Evolutionary conservation across 2,329 filamentous ascomycete genomes (phyloP).

Genomic region (Lachnellula cervina): DNA sequence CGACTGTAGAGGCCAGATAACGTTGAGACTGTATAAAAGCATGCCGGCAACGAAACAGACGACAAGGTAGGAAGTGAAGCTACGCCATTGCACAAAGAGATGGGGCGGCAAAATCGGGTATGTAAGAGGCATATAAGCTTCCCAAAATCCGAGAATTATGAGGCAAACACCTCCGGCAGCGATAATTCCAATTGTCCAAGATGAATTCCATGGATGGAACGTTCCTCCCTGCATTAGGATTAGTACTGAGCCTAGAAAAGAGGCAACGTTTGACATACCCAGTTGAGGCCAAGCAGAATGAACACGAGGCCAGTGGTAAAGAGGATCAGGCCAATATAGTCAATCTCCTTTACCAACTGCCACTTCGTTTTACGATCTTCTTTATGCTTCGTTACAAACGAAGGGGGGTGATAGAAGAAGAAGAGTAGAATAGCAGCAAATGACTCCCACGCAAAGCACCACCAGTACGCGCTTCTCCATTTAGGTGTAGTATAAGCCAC

Average conservation of each 20-base stretch:
- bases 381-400: conserved; percentile 31
- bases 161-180: conserved; percentile 24
- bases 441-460: conserved; percentile 31
- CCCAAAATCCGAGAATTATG: conserved; percentile 29
- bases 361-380: conserved; percentile 33
- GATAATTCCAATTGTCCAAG: conserved; percentile 24
- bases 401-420: conserved; percentile 44
- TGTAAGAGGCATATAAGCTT: conserved; percentile 25
- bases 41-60: conserved; percentile 32
- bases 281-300: conserved; percentile 30
- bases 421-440: conserved; percentile 28
- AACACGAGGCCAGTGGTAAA: conserved; percentile 27
- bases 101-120: conserved; percentile 31
- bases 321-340: conserved; percentile 40
- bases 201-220: conserved; percentile 26
- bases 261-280: not conserved
- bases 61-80: conserved; percentile 31
- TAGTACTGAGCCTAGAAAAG: no score
- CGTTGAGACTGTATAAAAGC: conserved; percentile 29
- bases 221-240: conserved; percentile 22
- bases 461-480: conserved; percentile 34
- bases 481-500: conserved; percentile 26
- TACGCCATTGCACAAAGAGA: conserved; percentile 27
- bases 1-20: conserved; percentile 3
- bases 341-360: conserved; percentile 40